Evolutionary conservation across 2,329 filamentous ascomycete genomes (phyloP), one percentile per base, ranked within the genome.

Genomic region (Diaporthe australafricana): DNA sequence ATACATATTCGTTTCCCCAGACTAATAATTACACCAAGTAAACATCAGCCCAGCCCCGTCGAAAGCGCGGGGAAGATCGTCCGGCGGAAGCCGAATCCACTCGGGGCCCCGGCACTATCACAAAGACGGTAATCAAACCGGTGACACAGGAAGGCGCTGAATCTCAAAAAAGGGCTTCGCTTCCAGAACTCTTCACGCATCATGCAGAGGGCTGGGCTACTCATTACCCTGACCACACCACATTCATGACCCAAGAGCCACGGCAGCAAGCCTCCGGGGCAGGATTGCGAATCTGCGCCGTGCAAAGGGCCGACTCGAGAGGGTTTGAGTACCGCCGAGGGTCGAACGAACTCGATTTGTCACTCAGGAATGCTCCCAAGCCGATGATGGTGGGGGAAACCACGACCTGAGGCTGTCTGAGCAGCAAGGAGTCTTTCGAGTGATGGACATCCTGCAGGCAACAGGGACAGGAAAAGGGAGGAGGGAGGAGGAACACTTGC

Each of bases 241-340:
- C 30, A 50, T 48, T n/a, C n/a, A 40, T 35, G 20, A 22, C 17
- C 42, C 66, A 7, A 30, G 67, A 62, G 27, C 65, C 32, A 69
- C 42, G 47, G 67, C 53, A 50, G 35, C 45, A 60, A 30, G 55
- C 32, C 67, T 50, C 53, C 45, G 45, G 53, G 42, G 30, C 22
- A 38, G 45, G 17, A n/a, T n/a, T 30, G 53, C 22, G 20, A 9
- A 22, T 42, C 12, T 50, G 45, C 55, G 32, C 67, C 67, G 45
- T 40, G 32, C 48, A 69, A 69, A 52, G 67, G 67, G 53, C 67
- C 67, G 67, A 69, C 16, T 60, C 67, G 40, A 42, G 20, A 25
- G 12, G 16, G 4, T 14, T 22, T 12, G 16, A 42, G 56, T 45
- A 30, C 48, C n/a, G 45, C 45, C 1, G 6, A 40, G 17, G 8